These are phyloP conservation scores for Penicillium paxilli DNA, from an alignment of 495 filamentous ascomycete species.

Conservation along the genomic window DNA sequence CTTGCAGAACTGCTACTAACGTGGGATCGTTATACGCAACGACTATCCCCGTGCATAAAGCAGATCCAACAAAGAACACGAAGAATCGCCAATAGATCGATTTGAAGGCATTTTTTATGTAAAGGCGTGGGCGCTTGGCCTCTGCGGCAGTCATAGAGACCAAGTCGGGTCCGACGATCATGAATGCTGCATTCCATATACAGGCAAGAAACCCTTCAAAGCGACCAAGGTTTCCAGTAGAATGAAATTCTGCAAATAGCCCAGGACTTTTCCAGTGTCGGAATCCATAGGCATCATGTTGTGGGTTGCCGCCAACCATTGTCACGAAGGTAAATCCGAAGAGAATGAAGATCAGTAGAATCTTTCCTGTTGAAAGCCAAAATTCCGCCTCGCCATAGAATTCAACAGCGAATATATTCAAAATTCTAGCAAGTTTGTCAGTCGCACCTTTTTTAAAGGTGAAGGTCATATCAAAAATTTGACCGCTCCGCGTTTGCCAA, in stretches of 20 bases:
- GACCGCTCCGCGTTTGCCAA: no score
- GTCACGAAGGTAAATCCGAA: constrained; percentile 44
- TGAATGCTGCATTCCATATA: constrained; percentile 52
- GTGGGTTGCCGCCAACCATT: constrained; percentile 73
- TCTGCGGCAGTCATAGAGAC: constrained; percentile 80
- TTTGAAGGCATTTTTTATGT: constrained; percentile 62
- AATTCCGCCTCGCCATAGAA: constrained; percentile 72
- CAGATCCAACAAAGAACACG: constrained; percentile 75
- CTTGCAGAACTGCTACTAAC: background rate
- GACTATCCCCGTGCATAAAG: constrained; percentile 64
- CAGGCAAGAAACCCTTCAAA: constrained; percentile 74
- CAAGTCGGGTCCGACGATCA: constrained; percentile 66
- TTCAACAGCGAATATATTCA: constrained; percentile 49
- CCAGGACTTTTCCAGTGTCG: constrained; percentile 48
- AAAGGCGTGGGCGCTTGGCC: constrained; percentile 64
- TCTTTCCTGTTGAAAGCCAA: constrained; percentile 68
- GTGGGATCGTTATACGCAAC: constrained; percentile 55
- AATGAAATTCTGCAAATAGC: constrained; percentile 50
- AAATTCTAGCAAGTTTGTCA: no score
- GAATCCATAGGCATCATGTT: constrained; percentile 72
- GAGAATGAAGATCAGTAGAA: constrained; percentile 67
- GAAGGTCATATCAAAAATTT: no score
- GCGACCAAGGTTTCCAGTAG: constrained; percentile 61
- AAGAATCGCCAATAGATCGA: constrained; percentile 72
- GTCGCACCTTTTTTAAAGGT: no score